Conservation (phyloP, 208 protist species). For the Naegleria gruberi region DNA sequence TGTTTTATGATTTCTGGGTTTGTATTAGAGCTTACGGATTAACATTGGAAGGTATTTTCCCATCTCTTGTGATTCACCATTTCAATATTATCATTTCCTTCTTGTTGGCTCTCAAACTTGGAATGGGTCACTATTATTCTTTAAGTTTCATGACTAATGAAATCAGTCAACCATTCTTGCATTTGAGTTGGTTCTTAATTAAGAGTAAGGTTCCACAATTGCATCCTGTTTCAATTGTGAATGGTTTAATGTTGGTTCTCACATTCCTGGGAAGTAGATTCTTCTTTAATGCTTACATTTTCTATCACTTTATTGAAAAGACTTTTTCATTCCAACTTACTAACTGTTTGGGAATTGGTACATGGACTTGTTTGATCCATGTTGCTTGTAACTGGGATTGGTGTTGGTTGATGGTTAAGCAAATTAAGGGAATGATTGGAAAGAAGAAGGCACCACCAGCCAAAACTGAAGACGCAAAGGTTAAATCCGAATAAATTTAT, state of each 20-base stretch:
- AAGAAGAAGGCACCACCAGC: not conserved
- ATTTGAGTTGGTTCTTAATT: not conserved
- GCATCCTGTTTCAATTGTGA: not conserved
- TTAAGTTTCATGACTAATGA: conserved; percentile 20
- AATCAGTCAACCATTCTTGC: not conserved
- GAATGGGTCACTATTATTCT: not conserved
- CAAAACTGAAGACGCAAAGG: not conserved
- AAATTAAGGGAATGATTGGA: not conserved
- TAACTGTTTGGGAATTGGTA: not conserved
- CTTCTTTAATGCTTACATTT: not conserved
- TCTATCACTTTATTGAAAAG: not conserved
- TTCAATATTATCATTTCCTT: conserved; percentile 10
- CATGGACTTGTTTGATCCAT: not conserved
- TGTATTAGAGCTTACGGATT: not conserved
- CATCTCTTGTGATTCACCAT: conserved; percentile 5
- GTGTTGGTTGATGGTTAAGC: not conserved
- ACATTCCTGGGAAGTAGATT: not conserved
- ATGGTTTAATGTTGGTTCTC: not conserved
- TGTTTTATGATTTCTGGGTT: conserved; percentile 3
- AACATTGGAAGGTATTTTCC: not conserved
- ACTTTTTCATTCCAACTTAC: not conserved
- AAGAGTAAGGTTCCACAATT: not conserved
- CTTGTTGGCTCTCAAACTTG: not conserved
- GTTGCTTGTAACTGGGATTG: not conserved
- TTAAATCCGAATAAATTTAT: not conserved